A percentile compares a stretch with the other conserved stretches of the same genome.
Evolutionary conservation across 176 grass and related monocot genomes (phyloP).

Genomic region (Secale cereale): DNA sequence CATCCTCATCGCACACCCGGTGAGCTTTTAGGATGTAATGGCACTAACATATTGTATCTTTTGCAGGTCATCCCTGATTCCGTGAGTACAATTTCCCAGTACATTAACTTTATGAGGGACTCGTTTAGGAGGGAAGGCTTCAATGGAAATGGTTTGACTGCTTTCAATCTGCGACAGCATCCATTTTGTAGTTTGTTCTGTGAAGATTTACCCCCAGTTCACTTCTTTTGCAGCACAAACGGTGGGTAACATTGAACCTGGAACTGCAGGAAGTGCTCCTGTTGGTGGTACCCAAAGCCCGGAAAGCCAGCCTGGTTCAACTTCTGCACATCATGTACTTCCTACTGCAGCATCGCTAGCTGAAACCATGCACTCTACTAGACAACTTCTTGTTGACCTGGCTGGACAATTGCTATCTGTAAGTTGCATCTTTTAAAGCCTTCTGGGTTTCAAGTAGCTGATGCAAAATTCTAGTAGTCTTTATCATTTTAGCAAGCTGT

Average conservation of each 20-base stretch:
- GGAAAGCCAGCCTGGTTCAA: constrained; percentile 34
- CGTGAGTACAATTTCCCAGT: constrained; percentile 84
- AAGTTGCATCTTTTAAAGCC: constrained; percentile 29
- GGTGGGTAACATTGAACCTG: constrained; percentile 17
- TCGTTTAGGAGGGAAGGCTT: constrained; percentile 80
- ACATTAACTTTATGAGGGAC: constrained; percentile 78
- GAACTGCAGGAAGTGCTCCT: constrained; percentile 33
- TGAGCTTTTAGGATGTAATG: constrained; percentile 4
- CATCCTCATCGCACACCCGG: constrained; percentile 11
- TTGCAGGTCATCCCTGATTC: constrained; percentile 88
- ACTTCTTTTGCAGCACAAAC: constrained; percentile 34
- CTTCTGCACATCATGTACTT: constrained; percentile 36
- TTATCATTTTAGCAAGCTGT: constrained; percentile 4
- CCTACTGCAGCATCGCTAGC: constrained; percentile 59
- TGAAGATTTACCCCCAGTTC: constrained; percentile 19
- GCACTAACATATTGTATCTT: constrained; percentile 24
- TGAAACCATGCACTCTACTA: constrained; percentile 58
- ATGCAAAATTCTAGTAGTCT: constrained; percentile 1
- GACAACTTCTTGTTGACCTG: constrained; percentile 59
- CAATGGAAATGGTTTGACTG: constrained; percentile 49
- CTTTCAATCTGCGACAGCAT: constrained; percentile 3
- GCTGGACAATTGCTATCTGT: constrained; percentile 56
- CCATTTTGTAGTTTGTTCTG: neutral
- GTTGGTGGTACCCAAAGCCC: constrained; percentile 33
- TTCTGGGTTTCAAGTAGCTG: constrained; percentile 9